Conservation (phyloP, 2,329 filamentous ascomycete genomes). For the Arthrocladium fulminans region DNA sequence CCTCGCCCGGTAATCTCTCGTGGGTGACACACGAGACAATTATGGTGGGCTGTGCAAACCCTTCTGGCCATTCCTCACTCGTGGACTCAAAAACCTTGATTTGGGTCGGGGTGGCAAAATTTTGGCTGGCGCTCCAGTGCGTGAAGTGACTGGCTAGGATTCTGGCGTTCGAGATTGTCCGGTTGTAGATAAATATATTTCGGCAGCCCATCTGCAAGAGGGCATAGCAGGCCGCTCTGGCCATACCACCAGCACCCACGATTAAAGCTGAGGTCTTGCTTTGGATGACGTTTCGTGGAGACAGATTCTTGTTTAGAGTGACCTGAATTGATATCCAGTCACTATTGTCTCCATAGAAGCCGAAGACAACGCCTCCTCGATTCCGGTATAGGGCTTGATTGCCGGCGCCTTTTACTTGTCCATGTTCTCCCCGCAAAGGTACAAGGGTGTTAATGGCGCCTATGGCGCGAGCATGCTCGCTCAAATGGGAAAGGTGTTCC, state of each 20-base stretch:
- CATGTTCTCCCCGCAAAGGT: constrained; percentile 32
- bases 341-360: constrained; percentile 39
- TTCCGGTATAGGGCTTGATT: constrained; percentile 36
- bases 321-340: constrained; percentile 38
- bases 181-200: constrained; percentile 66
- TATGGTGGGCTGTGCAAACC: constrained; percentile 58
- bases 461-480: constrained; percentile 37
- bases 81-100: constrained; percentile 49
- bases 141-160: constrained; percentile 62
- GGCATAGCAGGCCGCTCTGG: constrained; percentile 66
- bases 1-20: constrained; percentile 48
- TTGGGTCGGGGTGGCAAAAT: constrained; percentile 36
- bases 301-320: constrained; percentile 34
- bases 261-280: constrained; percentile 45
- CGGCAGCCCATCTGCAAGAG: constrained; percentile 69
- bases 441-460: constrained; percentile 38
- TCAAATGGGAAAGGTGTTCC: constrained; percentile 31
- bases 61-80: constrained; percentile 55
- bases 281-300: constrained; percentile 45
- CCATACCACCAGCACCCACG: constrained; percentile 63
- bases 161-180: constrained; percentile 58
- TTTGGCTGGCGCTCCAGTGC: constrained; percentile 36
- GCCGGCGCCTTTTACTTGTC: constrained; percentile 29
- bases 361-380: constrained; percentile 32
- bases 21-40: constrained; percentile 69